A percentile compares a stretch with the other conserved stretches of the same genome.
phyloP scores from a whole-genome alignment of 306 rosid genomes.

The Calophaca sinica region DNA sequence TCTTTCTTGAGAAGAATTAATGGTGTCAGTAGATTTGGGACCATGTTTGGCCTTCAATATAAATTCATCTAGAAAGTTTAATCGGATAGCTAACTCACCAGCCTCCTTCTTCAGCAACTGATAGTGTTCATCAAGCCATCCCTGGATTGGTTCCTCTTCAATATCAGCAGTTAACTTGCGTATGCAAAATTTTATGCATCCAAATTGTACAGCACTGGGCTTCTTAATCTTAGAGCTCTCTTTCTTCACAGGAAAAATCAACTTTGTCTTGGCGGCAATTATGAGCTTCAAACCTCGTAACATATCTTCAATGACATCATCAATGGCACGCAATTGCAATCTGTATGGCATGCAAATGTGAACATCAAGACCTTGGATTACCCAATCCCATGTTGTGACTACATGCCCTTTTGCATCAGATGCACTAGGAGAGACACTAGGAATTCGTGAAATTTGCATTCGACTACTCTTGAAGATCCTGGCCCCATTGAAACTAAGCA shows the following conservation, averaged over 20 bases:
- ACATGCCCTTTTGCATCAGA: slow-evolving; percentile 61
- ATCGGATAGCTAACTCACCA: slow-evolving; percentile 83
- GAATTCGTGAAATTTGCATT: slow-evolving; percentile 96
- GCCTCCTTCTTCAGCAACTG: slow-evolving; percentile 92
- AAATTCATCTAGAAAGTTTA: slow-evolving; percentile 81
- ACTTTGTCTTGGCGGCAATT: slow-evolving; percentile 79
- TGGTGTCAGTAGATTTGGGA: slow-evolving; percentile 65
- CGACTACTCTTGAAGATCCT: slow-evolving; percentile 90
- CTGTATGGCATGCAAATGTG: slow-evolving; percentile 94
- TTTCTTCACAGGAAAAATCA: slow-evolving; percentile 82
- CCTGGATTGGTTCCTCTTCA: slow-evolving; percentile 98
- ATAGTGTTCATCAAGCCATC: slow-evolving; percentile 99
- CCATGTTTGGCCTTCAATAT: slow-evolving; percentile 60
- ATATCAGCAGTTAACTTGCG: slow-evolving; percentile 88
- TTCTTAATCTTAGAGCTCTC: slow-evolving; percentile 74
- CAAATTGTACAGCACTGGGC: slow-evolving; percentile 72
- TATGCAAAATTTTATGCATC: slow-evolving; percentile 84
- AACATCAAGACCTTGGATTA: slow-evolving; percentile 91
- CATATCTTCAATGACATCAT: slow-evolving; percentile 95
- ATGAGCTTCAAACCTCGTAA: slow-evolving; percentile 85
- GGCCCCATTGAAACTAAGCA: slow-evolving; percentile 78
- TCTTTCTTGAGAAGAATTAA: slow-evolving; percentile 67
- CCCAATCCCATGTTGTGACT: slow-evolving; percentile 88
- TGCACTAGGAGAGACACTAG: slow-evolving; percentile 64
- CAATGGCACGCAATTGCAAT: slow-evolving; percentile 95